These are phyloP conservation scores for Toxicodendron radicans DNA, from an alignment of 345 rosid species.

Conservation along the genomic window DNA sequence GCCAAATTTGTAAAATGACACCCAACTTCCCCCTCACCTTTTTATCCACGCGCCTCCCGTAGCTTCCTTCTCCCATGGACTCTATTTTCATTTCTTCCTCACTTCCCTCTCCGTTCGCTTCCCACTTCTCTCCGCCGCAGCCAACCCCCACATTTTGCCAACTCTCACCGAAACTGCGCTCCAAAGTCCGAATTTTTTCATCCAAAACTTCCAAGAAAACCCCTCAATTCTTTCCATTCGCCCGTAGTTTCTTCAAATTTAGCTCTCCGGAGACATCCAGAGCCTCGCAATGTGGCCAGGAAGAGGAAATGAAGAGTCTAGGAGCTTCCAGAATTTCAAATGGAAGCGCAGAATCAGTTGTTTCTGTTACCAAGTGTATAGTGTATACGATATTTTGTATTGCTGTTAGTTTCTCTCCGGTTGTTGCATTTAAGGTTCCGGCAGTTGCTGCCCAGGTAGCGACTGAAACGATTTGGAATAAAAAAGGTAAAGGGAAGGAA, in stretches of 20 bases:
- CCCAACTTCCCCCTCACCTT: background rate
- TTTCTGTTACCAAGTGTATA: constrained; percentile 41
- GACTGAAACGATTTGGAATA: constrained; percentile 38
- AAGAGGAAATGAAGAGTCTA: constrained; percentile 9
- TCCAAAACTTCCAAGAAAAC: background rate
- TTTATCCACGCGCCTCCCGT: constrained; percentile 1
- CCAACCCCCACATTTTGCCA: constrained; percentile 22
- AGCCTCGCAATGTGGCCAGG: constrained; percentile 20
- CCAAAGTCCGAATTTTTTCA: background rate
- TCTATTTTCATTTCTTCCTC: constrained; percentile 41
- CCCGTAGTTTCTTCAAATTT: constrained; percentile 26
- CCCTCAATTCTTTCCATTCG: constrained; percentile 22
- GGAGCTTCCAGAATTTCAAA: constrained; percentile 21
- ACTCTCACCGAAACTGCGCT: constrained; percentile 28
- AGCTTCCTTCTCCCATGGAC: constrained; percentile 38
- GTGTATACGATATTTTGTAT: constrained; percentile 56
- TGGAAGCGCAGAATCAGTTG: constrained; percentile 23
- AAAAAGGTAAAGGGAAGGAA: constrained; percentile 27
- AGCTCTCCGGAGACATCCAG: constrained; percentile 24
- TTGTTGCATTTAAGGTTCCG: constrained; percentile 41
- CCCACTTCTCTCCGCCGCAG: constrained; percentile 35
- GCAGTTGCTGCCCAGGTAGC: constrained; percentile 56
- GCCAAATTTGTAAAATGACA: constrained; percentile 14
- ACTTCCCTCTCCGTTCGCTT: constrained; percentile 29
- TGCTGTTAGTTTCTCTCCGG: constrained; percentile 60